These are phyloP conservation scores for Calonectria pseudoturangicola DNA, from an alignment of 2,329 filamentous ascomycete genomes.

Conservation along the genomic window DNA sequence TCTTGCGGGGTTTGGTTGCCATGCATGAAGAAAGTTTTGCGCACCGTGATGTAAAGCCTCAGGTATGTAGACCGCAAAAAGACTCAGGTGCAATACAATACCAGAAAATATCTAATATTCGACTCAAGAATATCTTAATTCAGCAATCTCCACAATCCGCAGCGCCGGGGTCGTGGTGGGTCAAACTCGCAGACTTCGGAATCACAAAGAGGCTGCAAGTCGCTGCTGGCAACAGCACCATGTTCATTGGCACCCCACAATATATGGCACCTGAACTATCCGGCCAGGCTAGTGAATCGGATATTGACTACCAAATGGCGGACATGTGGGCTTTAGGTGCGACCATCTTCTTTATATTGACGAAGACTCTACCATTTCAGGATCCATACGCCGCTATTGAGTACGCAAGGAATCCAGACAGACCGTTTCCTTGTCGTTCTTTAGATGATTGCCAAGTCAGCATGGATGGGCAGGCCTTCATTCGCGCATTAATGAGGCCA, in stretches of 20 bases:
- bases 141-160: background rate
- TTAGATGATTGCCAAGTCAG: background rate
- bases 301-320: background rate
- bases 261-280: slow-evolving; percentile 12
- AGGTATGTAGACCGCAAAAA: background rate
- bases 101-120: background rate
- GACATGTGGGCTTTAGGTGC: slow-evolving; percentile 2
- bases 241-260: background rate
- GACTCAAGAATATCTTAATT: background rate
- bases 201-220: too few relatives aligned
- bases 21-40: background rate
- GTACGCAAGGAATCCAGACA: background rate
- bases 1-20: background rate
- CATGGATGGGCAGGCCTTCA: background rate
- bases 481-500: background rate
- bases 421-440: background rate
- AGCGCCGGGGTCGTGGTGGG: background rate
- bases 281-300: background rate
- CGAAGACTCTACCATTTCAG: background rate
- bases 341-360: background rate
- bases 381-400: background rate
- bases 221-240: too few relatives aligned
- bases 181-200: slow-evolving; percentile 13
- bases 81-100: too few relatives aligned
- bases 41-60: background rate